Evolutionary conservation across 352 stramenopile genomes (phyloP).

Genomic region (Phytophthora pluvialis): DNA sequence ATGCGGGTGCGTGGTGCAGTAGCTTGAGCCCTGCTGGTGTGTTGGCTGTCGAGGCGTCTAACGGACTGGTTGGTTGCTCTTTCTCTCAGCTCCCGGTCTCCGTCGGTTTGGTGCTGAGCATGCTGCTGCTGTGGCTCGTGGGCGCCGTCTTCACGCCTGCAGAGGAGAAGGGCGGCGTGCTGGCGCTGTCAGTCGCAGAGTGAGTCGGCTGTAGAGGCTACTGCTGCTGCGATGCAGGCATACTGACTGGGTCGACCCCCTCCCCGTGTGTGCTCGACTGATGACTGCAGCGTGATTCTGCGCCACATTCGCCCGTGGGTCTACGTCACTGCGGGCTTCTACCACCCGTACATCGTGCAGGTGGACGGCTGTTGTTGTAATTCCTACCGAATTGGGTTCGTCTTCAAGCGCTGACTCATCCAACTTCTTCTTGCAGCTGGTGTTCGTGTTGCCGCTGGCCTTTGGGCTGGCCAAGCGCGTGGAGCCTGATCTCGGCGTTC

Average conservation of each 20-base stretch:
- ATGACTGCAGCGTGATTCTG: conserved; percentile 68
- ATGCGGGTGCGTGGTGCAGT: conserved; percentile 49
- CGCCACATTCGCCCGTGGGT: conserved; percentile 88
- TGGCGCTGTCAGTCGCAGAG: conserved; percentile 84
- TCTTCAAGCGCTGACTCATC: conserved; percentile 1
- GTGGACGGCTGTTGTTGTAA: conserved; percentile 22
- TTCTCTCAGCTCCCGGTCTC: conserved; percentile 67
- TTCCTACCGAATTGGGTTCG: background rate
- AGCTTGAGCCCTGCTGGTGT: too few relatives aligned
- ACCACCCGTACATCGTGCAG: conserved; percentile 82
- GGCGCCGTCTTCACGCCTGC: conserved; percentile 75
- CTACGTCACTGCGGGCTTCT: conserved; percentile 86
- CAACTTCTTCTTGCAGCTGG: conserved; percentile 46
- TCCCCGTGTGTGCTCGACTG: background rate
- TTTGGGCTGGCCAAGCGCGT: conserved; percentile 82
- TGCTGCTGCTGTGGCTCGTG: conserved; percentile 77
- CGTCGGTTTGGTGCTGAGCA: conserved; percentile 59
- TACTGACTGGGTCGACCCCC: background rate
- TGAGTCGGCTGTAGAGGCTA: conserved; percentile 36
- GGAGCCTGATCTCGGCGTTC: conserved; percentile 69
- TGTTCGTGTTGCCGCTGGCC: conserved; percentile 65
- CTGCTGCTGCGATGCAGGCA: background rate
- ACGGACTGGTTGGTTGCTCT: background rate
- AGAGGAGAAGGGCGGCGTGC: conserved; percentile 68
- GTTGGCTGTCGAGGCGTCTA: too few relatives aligned